Conservation (phyloP, 768 basidiomycete species). For the Kwoniella dejecticola region DNA sequence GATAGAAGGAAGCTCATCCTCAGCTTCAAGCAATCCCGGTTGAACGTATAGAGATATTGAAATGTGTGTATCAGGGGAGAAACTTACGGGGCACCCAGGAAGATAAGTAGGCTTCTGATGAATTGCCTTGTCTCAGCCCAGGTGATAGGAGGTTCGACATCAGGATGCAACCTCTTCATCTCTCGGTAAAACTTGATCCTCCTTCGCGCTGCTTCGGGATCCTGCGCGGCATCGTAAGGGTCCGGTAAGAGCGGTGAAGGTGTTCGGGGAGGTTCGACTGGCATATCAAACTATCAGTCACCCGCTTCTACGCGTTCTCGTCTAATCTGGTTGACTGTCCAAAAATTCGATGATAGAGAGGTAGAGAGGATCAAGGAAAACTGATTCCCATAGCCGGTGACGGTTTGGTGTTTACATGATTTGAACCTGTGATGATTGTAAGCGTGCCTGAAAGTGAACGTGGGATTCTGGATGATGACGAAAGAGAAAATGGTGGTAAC, state of each 20-base stretch:
- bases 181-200: constrained; percentile 6
- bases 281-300: too few species aligned
- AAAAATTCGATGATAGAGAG: too few species aligned
- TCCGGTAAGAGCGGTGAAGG: background rate
- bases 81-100: constrained; percentile 4
- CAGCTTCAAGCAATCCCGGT: too few species aligned
- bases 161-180: constrained; percentile 2
- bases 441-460: constrained; percentile 2
- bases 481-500: background rate
- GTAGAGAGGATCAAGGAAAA: too few species aligned
- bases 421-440: background rate
- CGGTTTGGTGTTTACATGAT: background rate
- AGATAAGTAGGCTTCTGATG: background rate
- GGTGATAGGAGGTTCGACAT: background rate
- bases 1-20: too few species aligned
- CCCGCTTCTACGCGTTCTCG: too few species aligned
- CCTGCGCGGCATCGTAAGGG: background rate
- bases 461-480: constrained; percentile 3
- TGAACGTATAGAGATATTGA: too few species aligned
- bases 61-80: background rate
- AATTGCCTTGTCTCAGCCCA: constrained; percentile 2
- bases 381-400: too few species aligned
- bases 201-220: background rate
- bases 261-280: background rate
- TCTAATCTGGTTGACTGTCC: too few species aligned